phyloP scores from a whole-genome alignment of 768 basidiomycete species.

The Trametes cinnabarina region DNA sequence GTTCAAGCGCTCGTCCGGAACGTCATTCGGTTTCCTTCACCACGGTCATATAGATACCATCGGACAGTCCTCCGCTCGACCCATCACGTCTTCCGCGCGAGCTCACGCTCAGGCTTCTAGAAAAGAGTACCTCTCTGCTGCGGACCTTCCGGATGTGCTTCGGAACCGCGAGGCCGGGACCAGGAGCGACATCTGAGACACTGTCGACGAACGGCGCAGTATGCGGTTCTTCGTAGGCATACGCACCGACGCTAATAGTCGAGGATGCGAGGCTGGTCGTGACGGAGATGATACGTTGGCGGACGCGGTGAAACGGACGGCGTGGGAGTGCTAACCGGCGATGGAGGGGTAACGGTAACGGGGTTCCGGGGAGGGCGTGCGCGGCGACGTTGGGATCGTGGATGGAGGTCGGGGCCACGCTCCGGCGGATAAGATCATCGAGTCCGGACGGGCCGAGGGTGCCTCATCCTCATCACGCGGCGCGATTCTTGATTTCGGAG shows the following conservation, averaged over 20 bases:
- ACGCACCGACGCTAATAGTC: slow-evolving; percentile 22
- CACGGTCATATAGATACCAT: slow-evolving; percentile 30
- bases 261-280: slow-evolving; percentile 23
- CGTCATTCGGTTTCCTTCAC: slow-evolving; percentile 28
- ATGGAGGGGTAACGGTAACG: slow-evolving; percentile 14
- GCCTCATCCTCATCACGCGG: not conserved
- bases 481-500: not conserved
- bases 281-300: slow-evolving; percentile 19
- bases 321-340: not conserved
- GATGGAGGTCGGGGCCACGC: slow-evolving; percentile 30
- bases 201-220: slow-evolving; percentile 26
- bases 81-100: slow-evolving; percentile 13
- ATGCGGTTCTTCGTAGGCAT: slow-evolving; percentile 19
- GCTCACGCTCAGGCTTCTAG: slow-evolving; percentile 13
- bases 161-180: slow-evolving; percentile 13
- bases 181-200: slow-evolving; percentile 7
- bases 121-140: slow-evolving; percentile 22
- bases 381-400: slow-evolving; percentile 24
- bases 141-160: slow-evolving; percentile 18
- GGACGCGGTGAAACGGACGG: slow-evolving; percentile 17
- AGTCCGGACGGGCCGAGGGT: slow-evolving; percentile 10
- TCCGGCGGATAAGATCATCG: slow-evolving; percentile 21
- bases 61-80: slow-evolving; percentile 14
- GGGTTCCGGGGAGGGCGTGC: slow-evolving; percentile 17
- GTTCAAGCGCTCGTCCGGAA: not conserved